Percentiles rank a stretch among this genome's conserved stretches.
Evolutionary conservation across 495 filamentous ascomycete species (phyloP).

Genomic region (Lasiosphaeria ovina): DNA sequence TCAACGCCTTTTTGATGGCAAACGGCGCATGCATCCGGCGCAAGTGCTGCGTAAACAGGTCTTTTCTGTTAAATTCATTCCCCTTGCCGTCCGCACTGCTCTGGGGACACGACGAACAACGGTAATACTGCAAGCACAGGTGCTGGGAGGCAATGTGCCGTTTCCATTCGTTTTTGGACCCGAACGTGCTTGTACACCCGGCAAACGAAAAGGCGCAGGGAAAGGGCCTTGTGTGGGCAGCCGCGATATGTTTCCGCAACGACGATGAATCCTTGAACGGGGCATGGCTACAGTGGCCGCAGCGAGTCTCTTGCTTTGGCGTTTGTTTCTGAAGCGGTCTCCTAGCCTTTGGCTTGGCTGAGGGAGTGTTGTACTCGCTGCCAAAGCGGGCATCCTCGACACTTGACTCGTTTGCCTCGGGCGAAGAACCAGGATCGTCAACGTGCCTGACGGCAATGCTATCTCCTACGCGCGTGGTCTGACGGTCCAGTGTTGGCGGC

Average conservation of each 20-base stretch:
- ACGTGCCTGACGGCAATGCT: slow-evolving; percentile 34
- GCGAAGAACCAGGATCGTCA: slow-evolving; percentile 43
- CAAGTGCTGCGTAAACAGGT: slow-evolving; percentile 91
- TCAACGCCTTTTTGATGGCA: slow-evolving; percentile 46
- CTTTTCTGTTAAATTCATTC: slow-evolving; percentile 80
- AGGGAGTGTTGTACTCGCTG: slow-evolving; percentile 42
- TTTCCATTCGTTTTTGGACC: slow-evolving; percentile 93
- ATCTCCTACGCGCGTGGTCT: slow-evolving; percentile 30
- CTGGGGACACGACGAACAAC: slow-evolving; percentile 70
- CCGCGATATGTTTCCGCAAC: slow-evolving; percentile 58
- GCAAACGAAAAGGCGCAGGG: slow-evolving; percentile 81
- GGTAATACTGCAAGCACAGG: slow-evolving; percentile 77
- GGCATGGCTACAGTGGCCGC: slow-evolving; percentile 53
- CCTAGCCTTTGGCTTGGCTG: slow-evolving; percentile 43
- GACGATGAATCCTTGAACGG: slow-evolving; percentile 60
- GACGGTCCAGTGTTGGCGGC: slow-evolving; percentile 22
- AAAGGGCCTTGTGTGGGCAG: slow-evolving; percentile 68
- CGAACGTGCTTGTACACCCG: slow-evolving; percentile 81
- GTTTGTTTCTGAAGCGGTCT: slow-evolving; percentile 50
- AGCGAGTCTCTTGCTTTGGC: slow-evolving; percentile 54
- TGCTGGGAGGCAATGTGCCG: slow-evolving; percentile 89
- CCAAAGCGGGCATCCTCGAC: slow-evolving; percentile 37
- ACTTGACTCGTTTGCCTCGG: slow-evolving; percentile 39
- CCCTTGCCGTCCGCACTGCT: slow-evolving; percentile 59
- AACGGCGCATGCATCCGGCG: slow-evolving; percentile 83